Conservation (phyloP, 2,329 filamentous ascomycete genomes). For the Diplodia scrobiculata region DNA sequence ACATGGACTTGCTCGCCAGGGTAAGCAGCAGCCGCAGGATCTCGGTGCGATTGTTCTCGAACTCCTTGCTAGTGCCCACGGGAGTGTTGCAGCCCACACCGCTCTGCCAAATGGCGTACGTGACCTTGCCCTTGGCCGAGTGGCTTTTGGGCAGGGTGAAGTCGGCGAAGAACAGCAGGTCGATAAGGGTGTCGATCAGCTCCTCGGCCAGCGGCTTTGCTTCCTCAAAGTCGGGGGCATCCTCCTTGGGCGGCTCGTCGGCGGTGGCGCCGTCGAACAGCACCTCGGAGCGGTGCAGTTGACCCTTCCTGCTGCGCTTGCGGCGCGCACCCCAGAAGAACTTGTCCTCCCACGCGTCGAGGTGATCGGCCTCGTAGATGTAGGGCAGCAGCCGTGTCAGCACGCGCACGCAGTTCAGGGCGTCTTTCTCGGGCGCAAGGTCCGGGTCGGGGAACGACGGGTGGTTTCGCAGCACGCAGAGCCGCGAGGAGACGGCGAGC, state of each 20-base stretch:
- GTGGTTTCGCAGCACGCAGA: conserved; percentile 81
- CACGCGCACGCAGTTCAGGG: conserved; percentile 92
- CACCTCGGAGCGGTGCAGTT: conserved; percentile 64
- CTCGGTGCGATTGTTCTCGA: conserved; percentile 90
- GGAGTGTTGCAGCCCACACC: conserved; percentile 93
- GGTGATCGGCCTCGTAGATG: conserved; percentile 82
- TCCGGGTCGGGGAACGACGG: conserved; percentile 87
- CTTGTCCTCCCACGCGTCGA: conserved; percentile 82
- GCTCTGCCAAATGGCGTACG: conserved; percentile 96
- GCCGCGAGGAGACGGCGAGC: conserved; percentile 76
- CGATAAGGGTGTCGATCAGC: conserved; percentile 83
- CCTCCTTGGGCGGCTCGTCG: conserved; percentile 50
- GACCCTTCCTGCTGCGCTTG: conserved; percentile 56
- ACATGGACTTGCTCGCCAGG: conserved; percentile 88
- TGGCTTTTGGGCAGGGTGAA: conserved; percentile 78
- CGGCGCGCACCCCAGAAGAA: conserved; percentile 86
- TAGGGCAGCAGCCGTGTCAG: conserved; percentile 88
- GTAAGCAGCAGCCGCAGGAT: conserved; percentile 83
- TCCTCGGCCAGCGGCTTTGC: conserved; percentile 88
- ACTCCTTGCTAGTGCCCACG: conserved; percentile 84
- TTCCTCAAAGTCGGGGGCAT: conserved; percentile 71
- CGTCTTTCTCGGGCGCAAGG: conserved; percentile 78
- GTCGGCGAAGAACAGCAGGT: conserved; percentile 87
- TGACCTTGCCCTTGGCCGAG: conserved; percentile 74
- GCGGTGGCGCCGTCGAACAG: conserved; percentile 76